phyloP scores from a whole-genome alignment of 179 eudicot species.

The Silene coronaria region DNA sequence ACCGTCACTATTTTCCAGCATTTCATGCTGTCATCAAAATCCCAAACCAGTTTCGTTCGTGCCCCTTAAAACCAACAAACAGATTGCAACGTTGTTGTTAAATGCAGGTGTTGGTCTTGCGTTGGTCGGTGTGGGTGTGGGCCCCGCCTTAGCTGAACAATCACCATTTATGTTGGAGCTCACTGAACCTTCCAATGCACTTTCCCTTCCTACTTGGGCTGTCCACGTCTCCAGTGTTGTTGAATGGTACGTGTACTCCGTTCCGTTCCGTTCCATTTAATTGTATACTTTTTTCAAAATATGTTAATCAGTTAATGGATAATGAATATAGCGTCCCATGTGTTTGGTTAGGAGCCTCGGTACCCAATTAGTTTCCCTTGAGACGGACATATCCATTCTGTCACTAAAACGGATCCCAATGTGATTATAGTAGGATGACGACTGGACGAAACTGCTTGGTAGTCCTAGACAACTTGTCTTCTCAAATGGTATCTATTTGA shows the following conservation, averaged over 20 bases:
- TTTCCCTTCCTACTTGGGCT: slow-evolving; percentile 92
- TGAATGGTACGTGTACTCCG: slow-evolving; percentile 50
- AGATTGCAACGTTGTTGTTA: slow-evolving; percentile 27
- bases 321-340: too few relatives aligned
- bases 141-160: slow-evolving; percentile 47
- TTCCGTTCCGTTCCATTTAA: neutral
- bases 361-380: too few relatives aligned
- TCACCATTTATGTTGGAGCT: slow-evolving; percentile 38
- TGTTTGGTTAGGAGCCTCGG: too few relatives aligned
- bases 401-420: too few relatives aligned
- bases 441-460: too few relatives aligned
- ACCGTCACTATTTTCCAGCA: neutral
- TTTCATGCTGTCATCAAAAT: neutral
- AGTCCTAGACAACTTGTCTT: too few relatives aligned
- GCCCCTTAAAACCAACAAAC: slow-evolving; percentile 18
- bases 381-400: too few relatives aligned
- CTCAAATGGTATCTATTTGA: too few relatives aligned
- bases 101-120: slow-evolving; percentile 48
- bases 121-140: slow-evolving; percentile 24
- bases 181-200: slow-evolving; percentile 74
- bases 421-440: too few relatives aligned
- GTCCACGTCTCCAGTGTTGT: slow-evolving; percentile 85
- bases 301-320: too few relatives aligned
- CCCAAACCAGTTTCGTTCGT: neutral
- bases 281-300: too few relatives aligned